phyloP scores from a whole-genome alignment of 768 basidiomycete species.

The Leccinum barrowsii region DNA sequence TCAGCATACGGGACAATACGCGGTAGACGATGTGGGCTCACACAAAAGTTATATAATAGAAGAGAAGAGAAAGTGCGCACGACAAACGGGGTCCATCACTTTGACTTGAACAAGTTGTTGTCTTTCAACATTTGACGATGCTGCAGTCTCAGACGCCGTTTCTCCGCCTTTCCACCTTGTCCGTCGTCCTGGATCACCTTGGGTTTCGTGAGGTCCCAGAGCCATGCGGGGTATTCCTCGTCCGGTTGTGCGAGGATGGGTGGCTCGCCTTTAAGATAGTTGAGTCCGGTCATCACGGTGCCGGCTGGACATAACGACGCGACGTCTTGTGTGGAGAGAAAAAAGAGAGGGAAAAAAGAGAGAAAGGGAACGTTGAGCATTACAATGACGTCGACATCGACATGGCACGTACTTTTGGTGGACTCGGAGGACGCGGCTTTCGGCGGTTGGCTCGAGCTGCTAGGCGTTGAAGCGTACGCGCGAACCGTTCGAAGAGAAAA shows the following conservation, averaged over 20 bases:
- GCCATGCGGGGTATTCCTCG: constrained; percentile 84
- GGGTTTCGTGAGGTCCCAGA: constrained; percentile 74
- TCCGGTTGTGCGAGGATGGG: constrained; percentile 76
- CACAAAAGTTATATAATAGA: not conserved
- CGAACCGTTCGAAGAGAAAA: constrained; percentile 11
- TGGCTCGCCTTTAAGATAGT: constrained; percentile 78
- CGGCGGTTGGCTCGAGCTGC: not conserved
- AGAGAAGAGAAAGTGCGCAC: not conserved
- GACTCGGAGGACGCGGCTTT: constrained; percentile 9
- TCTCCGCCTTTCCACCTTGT: constrained; percentile 64
- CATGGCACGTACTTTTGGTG: constrained; percentile 18
- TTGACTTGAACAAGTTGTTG: constrained; percentile 82
- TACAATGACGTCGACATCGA: not conserved
- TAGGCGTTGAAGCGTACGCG: constrained; percentile 12
- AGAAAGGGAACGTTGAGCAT: not conserved
- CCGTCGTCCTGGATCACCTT: constrained; percentile 65
- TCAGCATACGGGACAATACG: not conserved
- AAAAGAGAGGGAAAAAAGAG: not conserved
- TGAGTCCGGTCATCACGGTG: constrained; percentile 74
- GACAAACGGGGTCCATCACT: constrained; percentile 35
- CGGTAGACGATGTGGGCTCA: not conserved
- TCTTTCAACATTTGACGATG: constrained; percentile 75
- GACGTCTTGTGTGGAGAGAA: constrained; percentile 9
- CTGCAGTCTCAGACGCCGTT: constrained; percentile 51
- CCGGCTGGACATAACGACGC: constrained; percentile 66